Conservation (phyloP, 192 early-diverging fungal species). For the Oehlia diaphana region DNA sequence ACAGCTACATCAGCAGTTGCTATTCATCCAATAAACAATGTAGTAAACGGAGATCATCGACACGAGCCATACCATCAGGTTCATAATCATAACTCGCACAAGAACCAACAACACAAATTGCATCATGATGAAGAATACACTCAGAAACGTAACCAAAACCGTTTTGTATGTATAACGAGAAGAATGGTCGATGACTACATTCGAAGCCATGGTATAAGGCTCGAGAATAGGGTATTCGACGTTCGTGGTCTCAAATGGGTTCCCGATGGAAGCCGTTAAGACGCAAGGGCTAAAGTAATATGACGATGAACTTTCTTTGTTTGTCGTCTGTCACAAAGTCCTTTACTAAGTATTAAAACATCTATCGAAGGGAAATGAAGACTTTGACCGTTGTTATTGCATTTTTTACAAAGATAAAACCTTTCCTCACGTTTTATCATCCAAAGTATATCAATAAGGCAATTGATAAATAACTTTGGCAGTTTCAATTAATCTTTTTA, state of each 20-base stretch:
- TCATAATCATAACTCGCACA: not conserved
- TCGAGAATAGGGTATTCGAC: not conserved
- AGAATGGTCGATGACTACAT: slow-evolving; percentile 13
- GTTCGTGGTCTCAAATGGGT: slow-evolving; percentile 7
- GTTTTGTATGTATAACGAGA: not conserved
- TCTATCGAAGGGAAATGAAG: not conserved
- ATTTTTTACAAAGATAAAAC: not conserved
- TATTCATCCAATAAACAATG: not conserved
- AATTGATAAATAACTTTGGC: not conserved
- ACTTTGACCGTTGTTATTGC: not conserved
- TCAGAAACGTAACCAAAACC: not conserved
- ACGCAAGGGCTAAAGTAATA: not conserved
- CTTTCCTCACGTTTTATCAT: not conserved
- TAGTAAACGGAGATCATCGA: not conserved
- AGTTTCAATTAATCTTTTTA: not conserved
- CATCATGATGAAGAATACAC: not conserved
- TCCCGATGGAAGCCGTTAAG: not conserved
- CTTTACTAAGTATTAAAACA: not conserved
- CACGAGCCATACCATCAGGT: not conserved
- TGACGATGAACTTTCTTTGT: too few species aligned
- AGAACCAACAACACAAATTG: not conserved
- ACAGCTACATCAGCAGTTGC: not conserved
- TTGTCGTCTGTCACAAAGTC: not conserved
- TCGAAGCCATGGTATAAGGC: not conserved
- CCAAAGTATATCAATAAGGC: not conserved